Base-by-base conservation (phyloP, 139 green algal genomes). In the Trebouxia sp. region DNA sequence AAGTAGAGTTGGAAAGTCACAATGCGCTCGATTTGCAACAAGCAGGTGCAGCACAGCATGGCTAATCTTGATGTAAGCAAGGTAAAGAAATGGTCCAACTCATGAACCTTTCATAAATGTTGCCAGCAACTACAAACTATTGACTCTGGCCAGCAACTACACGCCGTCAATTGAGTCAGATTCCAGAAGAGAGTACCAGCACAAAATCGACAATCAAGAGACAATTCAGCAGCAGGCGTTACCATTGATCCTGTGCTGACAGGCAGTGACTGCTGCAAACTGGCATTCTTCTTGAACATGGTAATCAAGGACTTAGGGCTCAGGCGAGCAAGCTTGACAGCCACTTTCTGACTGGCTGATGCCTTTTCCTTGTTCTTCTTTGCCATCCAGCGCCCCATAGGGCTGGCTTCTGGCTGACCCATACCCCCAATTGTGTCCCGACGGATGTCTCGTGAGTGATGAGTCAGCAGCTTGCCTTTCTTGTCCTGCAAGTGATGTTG, bases 221-320 rank as follows among this genome's bases (percentile, higher is more conserved):
- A 14, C 47, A 53, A 53, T 14, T 53, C 47, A 53, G 47, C 47
- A 53, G 20, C 15, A 17, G 3, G 47, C 15, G 47, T 45, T 37
- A 72, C 62, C 32, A n/a, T 24, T 45, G 32, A 72, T 3, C 35
- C 55, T 39, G 14, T 66, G 55, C 55, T 37, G 5, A 72, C 1
- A n/a, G 62, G 62, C 62, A 72, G 12, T 4, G 32, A n/a, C n/a
- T n/a, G 62, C 35, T 72, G 62, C 62, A 72, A 26, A 24, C 62
- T 26, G 5, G 62, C 55, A 66, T 38, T 72, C 62, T 72, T 72
- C 35, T 43, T 72, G 62, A 72, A 72, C 32, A 72, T 72, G 6
- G 62, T 72, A 12, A 72, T 32, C 62, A 72, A 15, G 1, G 62
- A 72, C 35, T 72, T 72, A 8, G 62, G 62, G 6, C 62, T 72